phyloP scores from a whole-genome alignment of 495 filamentous ascomycete genomes.

The Xylaria longipes region DNA sequence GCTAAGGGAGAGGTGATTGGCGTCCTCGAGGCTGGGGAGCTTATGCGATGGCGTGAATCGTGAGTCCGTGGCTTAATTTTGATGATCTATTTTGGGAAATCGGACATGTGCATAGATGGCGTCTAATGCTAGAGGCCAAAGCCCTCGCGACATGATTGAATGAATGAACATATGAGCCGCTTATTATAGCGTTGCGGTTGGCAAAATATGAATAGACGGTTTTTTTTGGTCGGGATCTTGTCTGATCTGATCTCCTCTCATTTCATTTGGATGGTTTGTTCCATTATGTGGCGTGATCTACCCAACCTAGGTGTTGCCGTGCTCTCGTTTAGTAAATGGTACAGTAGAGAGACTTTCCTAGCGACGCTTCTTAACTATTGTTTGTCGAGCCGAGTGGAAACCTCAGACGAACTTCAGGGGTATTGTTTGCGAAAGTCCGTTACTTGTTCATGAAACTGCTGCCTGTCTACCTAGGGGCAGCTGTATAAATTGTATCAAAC shows the following conservation, averaged over 20 bases:
- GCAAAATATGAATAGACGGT: constrained; percentile 12
- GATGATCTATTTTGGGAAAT: neutral
- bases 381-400: neutral
- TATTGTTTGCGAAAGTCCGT: neutral
- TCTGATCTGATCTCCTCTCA: neutral
- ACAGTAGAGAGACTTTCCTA: neutral
- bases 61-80: neutral
- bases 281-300: neutral
- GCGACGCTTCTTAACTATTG: neutral
- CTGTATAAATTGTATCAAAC: neutral
- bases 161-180: constrained; percentile 6
- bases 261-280: neutral
- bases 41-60: constrained; percentile 38
- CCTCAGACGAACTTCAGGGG: neutral
- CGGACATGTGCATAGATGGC: constrained; percentile 19
- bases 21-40: constrained; percentile 50
- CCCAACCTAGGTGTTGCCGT: neutral
- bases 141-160: neutral
- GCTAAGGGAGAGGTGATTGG: constrained; percentile 47
- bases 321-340: neutral
- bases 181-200: constrained; percentile 6
- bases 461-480: neutral
- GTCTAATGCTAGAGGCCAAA: neutral
- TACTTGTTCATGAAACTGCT: neutral
- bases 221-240: neutral